Evolutionary conservation across 495 filamentous ascomycete genomes (phyloP), one percentile per base, ranked within the genome.

Genomic region (Xylaria flabelliformis): DNA sequence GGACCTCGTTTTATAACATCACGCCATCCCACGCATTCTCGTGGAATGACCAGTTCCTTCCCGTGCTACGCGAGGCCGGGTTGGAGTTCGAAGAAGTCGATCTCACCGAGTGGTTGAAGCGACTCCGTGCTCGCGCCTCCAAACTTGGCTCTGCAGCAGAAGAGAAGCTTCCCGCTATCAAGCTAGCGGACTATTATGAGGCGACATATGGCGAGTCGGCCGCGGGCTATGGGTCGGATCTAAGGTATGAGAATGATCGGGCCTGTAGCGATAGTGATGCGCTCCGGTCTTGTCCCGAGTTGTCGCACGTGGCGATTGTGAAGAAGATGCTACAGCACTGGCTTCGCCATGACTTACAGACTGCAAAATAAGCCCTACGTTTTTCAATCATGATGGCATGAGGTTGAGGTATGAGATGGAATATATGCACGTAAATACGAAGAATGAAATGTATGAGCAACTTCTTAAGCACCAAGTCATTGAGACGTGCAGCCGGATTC

Each of bases 31-130:
- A 78, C 36, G 50, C 64, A 19, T 82, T 83, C n/a, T 80, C 77
- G 0, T 90, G 88, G 88, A 79, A 80, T 34, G 76, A 83, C 7
- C 74, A 84, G 24, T 79, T 89, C 51, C 70, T 89, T 9, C 79
- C 81, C 44, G 75, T 79, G 39, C 74, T 84, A 19, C 82, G 77
- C 41, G 64, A 75, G 7, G 82, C 84, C 1, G 83, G 83, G 4
- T 68, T 74, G 36, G 70, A 72, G 64, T 85, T 90, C 65, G 80
- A 85, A 44, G 76, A 81, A 9, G 82, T 89, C 13, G 51, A 71
- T 8, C 81, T 85, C 0, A 67, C 61, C 10, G 78, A 85, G 32
- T 90, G 88, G 87, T 55, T 89, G 13, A 59, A 70, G 9, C 75
- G 72, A 67, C 72, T 90, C 41, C 82, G 83, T 34, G 69, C 73